Evolutionary conservation across 1,284 basidiomycete species (phyloP).

Genomic region (Rhodotorula sp.): DNA sequence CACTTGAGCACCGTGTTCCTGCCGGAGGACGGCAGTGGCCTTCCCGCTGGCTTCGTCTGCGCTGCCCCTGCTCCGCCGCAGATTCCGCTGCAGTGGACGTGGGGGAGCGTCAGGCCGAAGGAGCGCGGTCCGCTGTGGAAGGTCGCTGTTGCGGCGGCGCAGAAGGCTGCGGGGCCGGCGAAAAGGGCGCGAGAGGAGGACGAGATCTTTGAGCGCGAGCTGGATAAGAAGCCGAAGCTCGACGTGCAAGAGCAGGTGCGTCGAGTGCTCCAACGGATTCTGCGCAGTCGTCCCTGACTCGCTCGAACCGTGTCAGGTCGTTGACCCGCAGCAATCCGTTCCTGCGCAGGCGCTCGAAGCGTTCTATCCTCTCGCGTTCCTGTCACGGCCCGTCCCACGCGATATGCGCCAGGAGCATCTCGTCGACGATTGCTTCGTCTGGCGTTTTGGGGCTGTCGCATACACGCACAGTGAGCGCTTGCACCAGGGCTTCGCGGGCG

Average conservation of each 20-base stretch:
- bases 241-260: background rate
- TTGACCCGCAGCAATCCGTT: background rate
- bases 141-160: background rate
- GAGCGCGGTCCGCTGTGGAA: background rate
- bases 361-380: background rate
- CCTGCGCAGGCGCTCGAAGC: background rate
- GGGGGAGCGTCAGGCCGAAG: constrained; percentile 3
- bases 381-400: background rate
- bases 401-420: fast-evolving
- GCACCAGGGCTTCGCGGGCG: too few relatives aligned
- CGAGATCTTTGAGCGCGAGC: background rate
- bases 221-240: constrained; percentile 5
- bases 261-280: too few relatives aligned
- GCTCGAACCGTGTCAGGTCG: background rate
- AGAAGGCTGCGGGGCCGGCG: background rate
- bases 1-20: background rate
- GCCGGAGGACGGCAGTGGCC: background rate
- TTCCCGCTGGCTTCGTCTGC: background rate
- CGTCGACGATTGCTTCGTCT: constrained; percentile 3
- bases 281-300: background rate
- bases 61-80: background rate
- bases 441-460: constrained; percentile 4
- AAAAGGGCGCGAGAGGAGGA: background rate
- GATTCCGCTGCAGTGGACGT: background rate
- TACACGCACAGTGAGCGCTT: background rate